These are phyloP conservation scores for Nemania sp. DNA, from an alignment of 2,329 filamentous ascomycete species.

Conservation along the genomic window DNA sequence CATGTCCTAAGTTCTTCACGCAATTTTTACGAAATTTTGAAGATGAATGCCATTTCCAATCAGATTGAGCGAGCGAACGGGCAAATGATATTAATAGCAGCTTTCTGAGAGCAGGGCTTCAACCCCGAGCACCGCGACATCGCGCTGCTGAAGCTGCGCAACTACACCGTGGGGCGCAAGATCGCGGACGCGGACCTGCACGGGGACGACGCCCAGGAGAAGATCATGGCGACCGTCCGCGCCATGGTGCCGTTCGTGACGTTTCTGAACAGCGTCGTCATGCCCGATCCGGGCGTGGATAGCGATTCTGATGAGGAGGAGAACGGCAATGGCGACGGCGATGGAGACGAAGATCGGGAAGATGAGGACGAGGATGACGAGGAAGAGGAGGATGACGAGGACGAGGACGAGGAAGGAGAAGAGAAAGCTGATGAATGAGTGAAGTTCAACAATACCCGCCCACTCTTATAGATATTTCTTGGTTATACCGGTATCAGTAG, in stretches of 20 bases:
- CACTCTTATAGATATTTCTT: not conserved
- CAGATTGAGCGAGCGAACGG: not conserved
- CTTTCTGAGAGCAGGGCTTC: constrained; percentile 62
- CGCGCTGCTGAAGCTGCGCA: constrained; percentile 76
- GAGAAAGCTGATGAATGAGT: constrained; percentile 3
- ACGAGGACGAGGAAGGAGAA: not conserved
- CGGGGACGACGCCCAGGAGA: constrained; percentile 63
- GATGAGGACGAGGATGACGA: constrained; percentile 6
- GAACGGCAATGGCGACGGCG: constrained; percentile 2
- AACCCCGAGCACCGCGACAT: constrained; percentile 76
- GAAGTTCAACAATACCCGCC: not conserved
- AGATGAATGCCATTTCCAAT: too few relatives aligned
- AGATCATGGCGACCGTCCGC: constrained; percentile 65
- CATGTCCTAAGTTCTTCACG: too few relatives aligned
- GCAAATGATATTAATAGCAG: not conserved
- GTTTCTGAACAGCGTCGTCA: constrained; percentile 72
- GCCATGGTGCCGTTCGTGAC: constrained; percentile 78
- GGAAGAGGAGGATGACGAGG: constrained; percentile 4
- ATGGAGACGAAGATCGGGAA: constrained; percentile 20
- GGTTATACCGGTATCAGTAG: not conserved
- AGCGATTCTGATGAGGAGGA: constrained; percentile 44
- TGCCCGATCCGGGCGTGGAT: constrained; percentile 63
- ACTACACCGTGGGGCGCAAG: constrained; percentile 72
- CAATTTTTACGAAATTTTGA: too few relatives aligned
- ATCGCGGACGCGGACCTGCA: constrained; percentile 68